Conservation (phyloP, 2,329 filamentous ascomycete genomes). For the Clonostachys solani region DNA sequence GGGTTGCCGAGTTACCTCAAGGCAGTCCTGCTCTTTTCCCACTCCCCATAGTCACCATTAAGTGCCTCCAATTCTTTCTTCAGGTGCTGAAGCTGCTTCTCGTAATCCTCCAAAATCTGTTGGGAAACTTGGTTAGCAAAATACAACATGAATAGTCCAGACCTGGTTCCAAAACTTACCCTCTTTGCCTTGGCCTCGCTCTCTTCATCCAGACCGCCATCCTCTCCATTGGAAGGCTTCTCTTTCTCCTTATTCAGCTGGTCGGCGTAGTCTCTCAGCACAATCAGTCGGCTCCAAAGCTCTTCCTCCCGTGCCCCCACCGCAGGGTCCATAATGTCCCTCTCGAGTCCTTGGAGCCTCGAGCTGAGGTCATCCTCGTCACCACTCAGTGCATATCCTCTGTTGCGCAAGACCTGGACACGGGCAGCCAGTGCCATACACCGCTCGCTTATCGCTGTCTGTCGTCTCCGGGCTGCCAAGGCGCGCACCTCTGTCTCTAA, state of each 20-base stretch:
- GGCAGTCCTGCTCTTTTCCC: slow-evolving; percentile 42
- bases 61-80: slow-evolving; percentile 67
- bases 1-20: background rate
- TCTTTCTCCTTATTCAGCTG: slow-evolving; percentile 71
- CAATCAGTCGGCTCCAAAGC: slow-evolving; percentile 78
- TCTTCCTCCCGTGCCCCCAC: slow-evolving; percentile 75
- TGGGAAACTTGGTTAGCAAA: background rate
- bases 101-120: slow-evolving; percentile 76
- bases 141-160: no score
- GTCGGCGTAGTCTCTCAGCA: slow-evolving; percentile 68
- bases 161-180: slow-evolving; percentile 37
- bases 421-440: slow-evolving; percentile 72
- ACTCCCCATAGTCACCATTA: slow-evolving; percentile 51
- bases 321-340: slow-evolving; percentile 68
- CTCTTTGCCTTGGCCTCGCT: slow-evolving; percentile 70
- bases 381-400: slow-evolving; percentile 75
- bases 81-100: slow-evolving; percentile 73
- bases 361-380: slow-evolving; percentile 76
- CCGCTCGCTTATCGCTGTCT: slow-evolving; percentile 68
- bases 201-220: slow-evolving; percentile 61
- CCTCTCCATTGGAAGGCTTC: slow-evolving; percentile 53
- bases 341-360: slow-evolving; percentile 66
- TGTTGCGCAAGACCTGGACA: slow-evolving; percentile 75
- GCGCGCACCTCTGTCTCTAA: slow-evolving; percentile 71
- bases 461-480: slow-evolving; percentile 67